Percentiles rank a stretch among this genome's conserved stretches.
Conservation (phyloP, 805 yeast genomes). For the Deakozyma indianensis region DNA sequence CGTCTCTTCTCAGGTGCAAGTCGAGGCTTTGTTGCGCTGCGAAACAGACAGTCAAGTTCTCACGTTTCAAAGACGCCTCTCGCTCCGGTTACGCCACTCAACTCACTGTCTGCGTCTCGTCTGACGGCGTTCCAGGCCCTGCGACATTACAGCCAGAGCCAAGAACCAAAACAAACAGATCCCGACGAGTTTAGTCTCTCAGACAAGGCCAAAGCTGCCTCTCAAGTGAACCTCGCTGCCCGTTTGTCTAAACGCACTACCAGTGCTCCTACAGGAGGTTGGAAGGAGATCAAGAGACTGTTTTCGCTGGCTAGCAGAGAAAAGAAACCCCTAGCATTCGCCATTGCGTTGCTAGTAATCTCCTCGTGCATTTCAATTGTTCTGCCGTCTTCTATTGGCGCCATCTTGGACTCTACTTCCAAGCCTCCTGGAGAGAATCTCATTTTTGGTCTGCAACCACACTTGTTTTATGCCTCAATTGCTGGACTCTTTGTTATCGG, state of each 20-base stretch:
- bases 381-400: slow-evolving; percentile 74
- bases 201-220: slow-evolving; percentile 13
- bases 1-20: too few relatives aligned
- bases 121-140: too few relatives aligned
- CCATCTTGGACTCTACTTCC: slow-evolving; percentile 61
- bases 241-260: slow-evolving; percentile 12
- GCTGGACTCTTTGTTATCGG: slow-evolving; percentile 57
- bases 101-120: too few relatives aligned
- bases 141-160: too few relatives aligned
- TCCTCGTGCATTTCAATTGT: slow-evolving; percentile 73
- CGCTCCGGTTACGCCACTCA: too few relatives aligned
- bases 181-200: neutral
- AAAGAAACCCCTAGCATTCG: slow-evolving; percentile 37
- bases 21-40: too few relatives aligned
- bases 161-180: too few relatives aligned
- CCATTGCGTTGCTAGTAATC: slow-evolving; percentile 46
- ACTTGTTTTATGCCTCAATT: slow-evolving; percentile 49
- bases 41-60: too few relatives aligned
- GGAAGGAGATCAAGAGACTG: slow-evolving; percentile 31
- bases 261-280: slow-evolving; percentile 8
- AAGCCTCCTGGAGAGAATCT: slow-evolving; percentile 20
- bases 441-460: slow-evolving; percentile 46
- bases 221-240: slow-evolving; percentile 19
- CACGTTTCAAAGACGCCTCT: too few relatives aligned
- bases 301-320: slow-evolving; percentile 47